Conservation (phyloP, 2,329 filamentous ascomycete species). For the Dactylellina haptotyla region DNA sequence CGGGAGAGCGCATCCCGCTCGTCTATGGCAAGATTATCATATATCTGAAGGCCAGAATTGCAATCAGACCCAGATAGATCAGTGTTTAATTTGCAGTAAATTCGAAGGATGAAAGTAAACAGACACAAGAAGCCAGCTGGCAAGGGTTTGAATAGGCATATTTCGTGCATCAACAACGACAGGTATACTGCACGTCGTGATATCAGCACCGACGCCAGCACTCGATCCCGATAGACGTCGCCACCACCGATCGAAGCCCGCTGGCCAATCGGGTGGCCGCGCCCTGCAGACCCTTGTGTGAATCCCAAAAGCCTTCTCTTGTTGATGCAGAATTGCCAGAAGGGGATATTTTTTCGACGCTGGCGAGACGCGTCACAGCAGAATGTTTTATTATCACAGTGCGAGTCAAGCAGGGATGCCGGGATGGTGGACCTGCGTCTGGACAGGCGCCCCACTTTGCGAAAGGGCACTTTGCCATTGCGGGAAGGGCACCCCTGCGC, state of each 20-base stretch:
- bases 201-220: neutral
- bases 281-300: neutral
- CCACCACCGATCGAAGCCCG: neutral
- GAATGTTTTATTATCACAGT: neutral
- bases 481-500: slow-evolving; percentile 10
- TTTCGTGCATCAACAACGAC: neutral
- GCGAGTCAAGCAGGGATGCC: neutral
- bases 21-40: neutral
- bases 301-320: slow-evolving; percentile 1
- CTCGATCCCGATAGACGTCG: neutral
- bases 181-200: neutral
- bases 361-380: neutral
- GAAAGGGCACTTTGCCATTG: neutral
- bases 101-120: neutral
- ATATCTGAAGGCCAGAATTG: neutral
- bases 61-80: neutral
- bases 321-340: slow-evolving; percentile 9
- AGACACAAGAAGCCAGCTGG: neutral
- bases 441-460: slow-evolving; percentile 19
- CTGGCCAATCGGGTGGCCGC: neutral
- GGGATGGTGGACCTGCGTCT: slow-evolving; percentile 16
- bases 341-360: slow-evolving; percentile 7
- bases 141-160: neutral
- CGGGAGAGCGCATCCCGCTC: neutral
- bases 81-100: neutral